Evolutionary conservation across 345 rosid species (phyloP), one percentile per base, ranked within the genome.

Genomic region (Lepidium aucheri): DNA sequence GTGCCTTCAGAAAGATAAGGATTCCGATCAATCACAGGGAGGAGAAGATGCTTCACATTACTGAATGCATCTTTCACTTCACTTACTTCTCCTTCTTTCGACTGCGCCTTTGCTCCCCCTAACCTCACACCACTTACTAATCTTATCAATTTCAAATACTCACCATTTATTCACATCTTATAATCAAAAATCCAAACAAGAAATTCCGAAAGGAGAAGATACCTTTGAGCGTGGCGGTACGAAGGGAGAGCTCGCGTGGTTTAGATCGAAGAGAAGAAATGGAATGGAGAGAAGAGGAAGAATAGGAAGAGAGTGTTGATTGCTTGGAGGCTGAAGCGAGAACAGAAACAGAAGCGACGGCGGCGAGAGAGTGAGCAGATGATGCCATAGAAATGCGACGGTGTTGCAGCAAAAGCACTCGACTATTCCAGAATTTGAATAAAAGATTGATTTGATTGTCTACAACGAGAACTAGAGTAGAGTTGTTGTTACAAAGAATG

Each of bases 1-100:
- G 96, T 78, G 70, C 97, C 97, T 68, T 93, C 97, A 4, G 91
- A 90, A 14, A 93, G 97, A 80, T 81, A 88, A 69, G 96, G 96
- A 76, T 86, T 88, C 50, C 78, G 63, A 67, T 88, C 96, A 0
- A 94, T 84, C 50, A 88, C 82, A 5, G 97, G 96, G 62, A 93
- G 77, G 65, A 90, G 91, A 72, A 93, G 75, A 70, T 90, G 98
- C 76, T 84, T 86, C 80, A 86, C 75, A 45, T 77, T 72, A 76
- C 75, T 76, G 69, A 80, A 86, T 12, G 82, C 76, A 50, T 88
- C 97, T 16, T 82, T 87, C 54, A 75, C 85, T 15, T 55, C 44
- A 67, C 30, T 65, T 38, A 62, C 80, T 81, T 83, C 85, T 24
- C 83, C 78, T 64, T 86, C 87, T 76, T 70, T 80, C 36, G 88